Conservation (phyloP, 495 filamentous ascomycete species). For the Hyaloscypha hepaticicola region DNA sequence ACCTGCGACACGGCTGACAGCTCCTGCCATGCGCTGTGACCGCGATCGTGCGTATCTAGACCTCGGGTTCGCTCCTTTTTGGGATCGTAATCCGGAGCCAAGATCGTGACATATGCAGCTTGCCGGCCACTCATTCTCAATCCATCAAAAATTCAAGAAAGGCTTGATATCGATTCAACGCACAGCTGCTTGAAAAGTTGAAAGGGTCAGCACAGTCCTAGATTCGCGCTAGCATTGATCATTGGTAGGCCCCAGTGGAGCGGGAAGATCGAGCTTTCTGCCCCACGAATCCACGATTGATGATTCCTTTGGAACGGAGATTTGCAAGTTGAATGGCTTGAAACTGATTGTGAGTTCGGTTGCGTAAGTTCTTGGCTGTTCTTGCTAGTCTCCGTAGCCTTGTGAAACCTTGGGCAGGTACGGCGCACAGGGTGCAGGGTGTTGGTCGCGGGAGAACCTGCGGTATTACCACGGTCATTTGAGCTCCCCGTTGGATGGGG, state of each 20-base stretch:
- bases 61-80: not conserved
- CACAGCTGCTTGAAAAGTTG: slow-evolving; percentile 2
- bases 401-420: too few species aligned
- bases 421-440: too few species aligned
- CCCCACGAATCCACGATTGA: too few species aligned
- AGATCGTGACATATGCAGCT: not conserved
- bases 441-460: too few species aligned
- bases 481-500: too few species aligned
- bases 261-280: not conserved
- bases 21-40: not conserved
- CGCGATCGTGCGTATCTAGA: not conserved
- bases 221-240: not conserved
- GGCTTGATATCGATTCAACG: not conserved
- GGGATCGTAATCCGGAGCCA: not conserved
- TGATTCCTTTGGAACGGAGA: not conserved
- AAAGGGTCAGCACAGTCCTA: too few species aligned
- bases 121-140: slow-evolving; percentile 3
- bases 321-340: not conserved
- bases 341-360: not conserved
- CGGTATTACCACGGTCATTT: too few species aligned
- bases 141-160: not conserved
- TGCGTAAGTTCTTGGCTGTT: not conserved
- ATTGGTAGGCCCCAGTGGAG: not conserved
- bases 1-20: not conserved
- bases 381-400: not conserved